Percentiles rank a stretch among this genome's conserved stretches.
Conservation (phyloP, 164 flowering plant species). For the Magnolia kwangsiensis region DNA sequence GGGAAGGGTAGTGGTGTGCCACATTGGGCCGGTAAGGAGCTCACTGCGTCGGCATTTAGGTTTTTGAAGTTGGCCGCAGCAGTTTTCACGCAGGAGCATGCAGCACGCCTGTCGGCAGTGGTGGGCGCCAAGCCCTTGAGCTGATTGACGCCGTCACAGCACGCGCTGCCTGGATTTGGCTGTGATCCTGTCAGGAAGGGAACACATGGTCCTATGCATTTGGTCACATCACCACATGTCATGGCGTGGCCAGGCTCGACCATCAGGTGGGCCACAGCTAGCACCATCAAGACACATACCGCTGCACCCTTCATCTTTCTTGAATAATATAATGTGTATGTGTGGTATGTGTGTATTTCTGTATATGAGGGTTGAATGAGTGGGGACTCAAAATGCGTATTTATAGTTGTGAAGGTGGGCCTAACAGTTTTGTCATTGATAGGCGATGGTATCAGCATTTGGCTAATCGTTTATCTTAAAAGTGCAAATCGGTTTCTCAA, state of each 20-base stretch:
- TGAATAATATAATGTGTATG: too few relatives aligned
- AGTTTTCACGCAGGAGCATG: background rate
- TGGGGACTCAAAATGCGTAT: too few relatives aligned
- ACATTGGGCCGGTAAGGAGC: background rate
- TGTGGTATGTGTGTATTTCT: too few relatives aligned
- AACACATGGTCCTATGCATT: slow-evolving; percentile 14
- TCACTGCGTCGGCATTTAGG: background rate
- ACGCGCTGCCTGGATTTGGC: slow-evolving; percentile 5
- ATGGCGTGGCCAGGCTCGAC: slow-evolving; percentile 13
- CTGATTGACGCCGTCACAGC: slow-evolving; percentile 21
- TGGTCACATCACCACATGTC: slow-evolving; percentile 16
- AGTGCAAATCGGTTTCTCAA: too few relatives aligned
- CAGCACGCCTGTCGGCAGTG: background rate
- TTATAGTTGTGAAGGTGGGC: too few relatives aligned
- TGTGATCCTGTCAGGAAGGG: slow-evolving; percentile 13
- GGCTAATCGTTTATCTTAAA: too few relatives aligned
- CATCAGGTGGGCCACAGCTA: slow-evolving; percentile 13
- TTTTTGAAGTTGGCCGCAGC: background rate
- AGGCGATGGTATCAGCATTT: too few relatives aligned
- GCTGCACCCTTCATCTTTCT: slow-evolving; percentile 16
- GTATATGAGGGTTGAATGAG: too few relatives aligned
- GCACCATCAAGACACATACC: slow-evolving; percentile 2
- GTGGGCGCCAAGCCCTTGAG: slow-evolving; percentile 11
- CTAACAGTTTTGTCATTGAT: too few relatives aligned
- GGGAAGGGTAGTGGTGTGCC: background rate